Conservation (phyloP, 768 basidiomycete genomes). For the Tricholoma sp. region DNA sequence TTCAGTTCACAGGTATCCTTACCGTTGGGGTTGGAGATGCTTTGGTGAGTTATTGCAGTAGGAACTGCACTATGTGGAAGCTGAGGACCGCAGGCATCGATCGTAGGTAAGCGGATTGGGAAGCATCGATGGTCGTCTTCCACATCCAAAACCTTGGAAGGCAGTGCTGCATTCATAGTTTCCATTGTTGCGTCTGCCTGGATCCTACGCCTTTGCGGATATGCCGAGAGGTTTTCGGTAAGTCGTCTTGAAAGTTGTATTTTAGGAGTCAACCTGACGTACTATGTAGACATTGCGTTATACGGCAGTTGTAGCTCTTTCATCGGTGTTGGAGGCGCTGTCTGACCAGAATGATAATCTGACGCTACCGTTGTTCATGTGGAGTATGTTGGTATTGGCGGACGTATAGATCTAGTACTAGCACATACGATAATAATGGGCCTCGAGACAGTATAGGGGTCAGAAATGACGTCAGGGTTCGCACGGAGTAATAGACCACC, state of each 20-base stretch:
- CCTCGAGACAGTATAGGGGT: too few relatives aligned
- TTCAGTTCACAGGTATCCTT: conserved; percentile 80
- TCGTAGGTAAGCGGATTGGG: conserved; percentile 84
- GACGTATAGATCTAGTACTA: conserved; percentile 20
- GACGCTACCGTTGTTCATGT: conserved; percentile 92
- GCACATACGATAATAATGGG: neutral
- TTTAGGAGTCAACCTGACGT: neutral
- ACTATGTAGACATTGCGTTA: conserved; percentile 60
- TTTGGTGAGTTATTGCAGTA: conserved; percentile 46
- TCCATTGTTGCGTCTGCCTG: conserved; percentile 69
- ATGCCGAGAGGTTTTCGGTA: conserved; percentile 75
- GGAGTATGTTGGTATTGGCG: conserved; percentile 75
- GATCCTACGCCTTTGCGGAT: conserved; percentile 63
- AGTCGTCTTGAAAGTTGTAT: conserved; percentile 22
- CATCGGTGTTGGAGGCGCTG: conserved; percentile 81
- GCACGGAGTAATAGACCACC: neutral
- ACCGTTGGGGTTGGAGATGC: conserved; percentile 93
- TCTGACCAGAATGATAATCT: conserved; percentile 98
- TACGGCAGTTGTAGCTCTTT: conserved; percentile 50
- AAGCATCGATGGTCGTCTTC: conserved; percentile 78
- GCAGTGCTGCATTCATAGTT: conserved; percentile 73
- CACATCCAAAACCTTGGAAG: conserved; percentile 87
- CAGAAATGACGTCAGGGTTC: too few relatives aligned
- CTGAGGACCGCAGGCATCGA: conserved; percentile 63
- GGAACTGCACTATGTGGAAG: neutral